Base-by-base conservation (phyloP, 2,329 filamentous ascomycete genomes). In the Rhynchosporium agropyri region DNA sequence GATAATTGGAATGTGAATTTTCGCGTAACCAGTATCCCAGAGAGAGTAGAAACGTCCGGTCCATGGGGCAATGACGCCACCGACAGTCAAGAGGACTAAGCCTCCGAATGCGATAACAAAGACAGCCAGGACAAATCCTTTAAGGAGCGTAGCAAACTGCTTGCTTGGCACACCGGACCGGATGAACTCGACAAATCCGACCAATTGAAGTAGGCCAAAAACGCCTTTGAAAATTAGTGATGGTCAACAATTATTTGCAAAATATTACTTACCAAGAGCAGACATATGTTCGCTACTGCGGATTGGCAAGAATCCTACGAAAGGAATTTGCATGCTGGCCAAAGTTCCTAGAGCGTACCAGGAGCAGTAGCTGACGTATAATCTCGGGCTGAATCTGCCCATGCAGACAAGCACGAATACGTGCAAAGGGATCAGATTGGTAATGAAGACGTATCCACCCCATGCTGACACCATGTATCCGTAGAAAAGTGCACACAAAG, bases 391-490 rank as follows among this genome's bases (percentile, higher is more conserved):
- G 79, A 96, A 99, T 64, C 95, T 84, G 58, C 96, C 96, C 94
- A 99, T 99, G 79, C 90, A 91, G 74, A 99, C 89, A 70, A 99
- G 83, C 53, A 97, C 92, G 72, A 99, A 93, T 7, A 91, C 88
- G 78, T 99, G 95, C 70, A 99, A 85, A 43, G 95, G 95, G 64
- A 99, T 87, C 78, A 99, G 81, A 77, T 96, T 97, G 65, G 96
- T 99, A 75, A 99, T 99, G 85, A 99, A 99, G 73, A 97, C 95
- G 77, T 99, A 99, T 75, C 95, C 95, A 83, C 95, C 95, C 95
- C 95, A 99, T 20, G 96, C 96, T 55, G 94, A 95, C 68, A 99
- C 95, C 95, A 99, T 99, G 86, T 99, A 99, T 74, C 95, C 95
- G 79, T 99, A 99, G 80, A 96, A 98, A 61, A 99, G 83, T 49